Base-by-base conservation (phyloP, 345 rosid genomes). In the Streptanthus diversifolius region DNA sequence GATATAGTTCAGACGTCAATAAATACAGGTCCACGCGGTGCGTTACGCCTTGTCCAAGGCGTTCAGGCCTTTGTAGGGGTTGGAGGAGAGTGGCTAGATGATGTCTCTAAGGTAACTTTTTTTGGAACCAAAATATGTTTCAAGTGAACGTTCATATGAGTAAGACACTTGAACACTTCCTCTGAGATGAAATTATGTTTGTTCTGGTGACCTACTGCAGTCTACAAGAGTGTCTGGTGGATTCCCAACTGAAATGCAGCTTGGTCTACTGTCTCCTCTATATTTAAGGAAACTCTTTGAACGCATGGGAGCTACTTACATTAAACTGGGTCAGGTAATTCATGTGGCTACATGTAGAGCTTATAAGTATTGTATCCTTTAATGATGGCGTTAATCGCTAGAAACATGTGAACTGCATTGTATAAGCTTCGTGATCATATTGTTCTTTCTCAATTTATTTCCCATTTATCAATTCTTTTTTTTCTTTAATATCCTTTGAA, bases 261-360 rank as follows among this genome's bases (percentile, higher is more conserved):
- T 86, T 71, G 98, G 98, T 70, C 80, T 91, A 71, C 83, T 89
- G 29, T 93, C 98, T 33, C 98, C 98, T 8, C 66, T 85, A 32
- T 93, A 93, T 71, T 81, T 93, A 77, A 87, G 98, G 89, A 91
- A 74, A 78, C 83, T 93, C 56, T 93, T 93, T 85, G 98, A 93
- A 71, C 95, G 95, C 59, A 85, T 93, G 98, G 97, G 98, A 75
- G 98, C 97, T 80, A 93, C 98, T 48, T 93, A 89, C 82, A 83
- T 93, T 79, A 93, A 93, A 78, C 77, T 93, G 63, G 98, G 98
- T 8, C 97, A 93, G 95, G 97, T 88, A 66, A 75, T 61, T 74
- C 45, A 32, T 73, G 11, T 55, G 45, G 18, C 63, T 21, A 54
- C 25, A 14, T 63, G 51, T 43, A 68, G 39, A 57, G 32, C 33